Conservation (phyloP, 176 grass and related monocot species). For the Chrysopogon serrulatus region DNA sequence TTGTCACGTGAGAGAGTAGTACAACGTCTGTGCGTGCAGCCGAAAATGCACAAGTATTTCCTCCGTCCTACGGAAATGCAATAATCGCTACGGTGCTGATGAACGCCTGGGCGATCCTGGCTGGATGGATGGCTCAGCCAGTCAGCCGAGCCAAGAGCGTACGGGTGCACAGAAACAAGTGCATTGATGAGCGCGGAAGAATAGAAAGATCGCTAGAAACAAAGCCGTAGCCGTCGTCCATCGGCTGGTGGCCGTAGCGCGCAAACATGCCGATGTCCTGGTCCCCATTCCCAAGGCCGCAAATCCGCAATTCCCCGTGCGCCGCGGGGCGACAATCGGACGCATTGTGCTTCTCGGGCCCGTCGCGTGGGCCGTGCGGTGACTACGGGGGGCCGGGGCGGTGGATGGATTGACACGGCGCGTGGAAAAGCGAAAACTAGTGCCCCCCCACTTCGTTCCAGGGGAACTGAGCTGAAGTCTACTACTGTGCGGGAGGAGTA, state of each 20-base stretch:
- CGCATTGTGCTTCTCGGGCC: slow-evolving; percentile 11
- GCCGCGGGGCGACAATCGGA: background rate
- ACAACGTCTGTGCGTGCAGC: background rate
- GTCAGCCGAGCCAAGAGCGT: background rate
- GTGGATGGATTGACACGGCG: background rate
- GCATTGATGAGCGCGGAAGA: slow-evolving; percentile 20
- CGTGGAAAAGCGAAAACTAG: background rate
- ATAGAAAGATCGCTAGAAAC: background rate
- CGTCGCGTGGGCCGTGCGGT: too few relatives aligned
- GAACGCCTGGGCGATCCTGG: background rate
- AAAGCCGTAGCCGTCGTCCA: background rate
- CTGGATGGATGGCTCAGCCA: slow-evolving; percentile 15
- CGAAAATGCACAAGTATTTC: background rate
- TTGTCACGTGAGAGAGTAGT: background rate
- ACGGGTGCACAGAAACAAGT: background rate
- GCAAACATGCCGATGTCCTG: background rate
- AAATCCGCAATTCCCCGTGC: background rate
- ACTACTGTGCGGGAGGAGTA: too few relatives aligned
- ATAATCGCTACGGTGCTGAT: too few relatives aligned
- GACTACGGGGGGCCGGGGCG: too few relatives aligned
- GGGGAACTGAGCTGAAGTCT: background rate
- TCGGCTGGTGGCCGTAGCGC: too few relatives aligned
- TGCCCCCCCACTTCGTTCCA: background rate
- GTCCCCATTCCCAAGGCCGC: background rate
- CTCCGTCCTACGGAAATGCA: background rate